Evolutionary conservation across 2,329 filamentous ascomycete genomes (phyloP), one percentile per base, ranked within the genome.

Genomic region (Ceratocystis destructans): DNA sequence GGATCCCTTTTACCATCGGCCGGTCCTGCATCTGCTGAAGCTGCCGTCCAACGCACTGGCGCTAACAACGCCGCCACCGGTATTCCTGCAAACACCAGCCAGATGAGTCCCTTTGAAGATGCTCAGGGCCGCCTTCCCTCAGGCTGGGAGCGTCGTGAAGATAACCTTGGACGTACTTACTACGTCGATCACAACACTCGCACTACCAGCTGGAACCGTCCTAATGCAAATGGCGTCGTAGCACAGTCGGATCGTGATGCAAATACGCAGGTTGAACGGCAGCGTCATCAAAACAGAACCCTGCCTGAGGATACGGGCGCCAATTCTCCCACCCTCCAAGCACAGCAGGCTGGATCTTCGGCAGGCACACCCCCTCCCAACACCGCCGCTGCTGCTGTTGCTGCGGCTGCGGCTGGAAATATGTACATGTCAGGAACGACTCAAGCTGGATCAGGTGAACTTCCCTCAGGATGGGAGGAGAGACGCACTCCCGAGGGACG

Each of bases 141-240:
- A 63, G 94, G 94, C 44, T 99, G 94, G 93, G 94, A 99, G 77
- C 86, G 94, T 66, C 85, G 94, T 66, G 93, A 97, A 75, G 94
- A 99, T 74, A 94, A 96, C 71, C 77, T 97, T 55, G 93, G 94
- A 64, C 84, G 94, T 72, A 97, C 93, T 25, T 99, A 99, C 74
- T 99, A 97, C 74, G 94, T 99, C 64, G 94, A 99, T 73, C 94
- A 97, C 75, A 97, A 97, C 75, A 96, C 92, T 5, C 83, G 94
- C 72, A 93, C 94, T 66, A 99, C 94, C 0, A 97, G 93, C 71
- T 99, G 94, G 94, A 93, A 89, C 71, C 82, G 94, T 68, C 94
- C 94, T 6, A 88, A 90, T 48, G 86, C 86, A 68, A 88, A 87
- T 72, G 92, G 87, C 68, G 86, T 88, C 59, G 85, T 85, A 62